Evolutionary conservation across 441 rosid genomes (phyloP).

Genomic region (Populus trichocarpa): DNA sequence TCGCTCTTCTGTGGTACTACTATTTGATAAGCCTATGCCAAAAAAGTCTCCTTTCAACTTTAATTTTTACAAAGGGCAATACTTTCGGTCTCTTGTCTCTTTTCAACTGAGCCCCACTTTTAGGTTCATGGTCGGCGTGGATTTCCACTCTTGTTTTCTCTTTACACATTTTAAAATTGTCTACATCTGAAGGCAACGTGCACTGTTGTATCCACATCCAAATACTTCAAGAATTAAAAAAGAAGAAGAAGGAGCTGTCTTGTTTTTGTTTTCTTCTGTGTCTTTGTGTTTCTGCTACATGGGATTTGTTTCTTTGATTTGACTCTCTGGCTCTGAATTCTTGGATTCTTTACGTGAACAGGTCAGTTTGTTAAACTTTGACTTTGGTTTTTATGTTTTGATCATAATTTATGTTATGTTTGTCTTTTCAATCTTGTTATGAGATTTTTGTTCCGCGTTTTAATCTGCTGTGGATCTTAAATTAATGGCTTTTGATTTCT

Average conservation of each 20-base stretch:
- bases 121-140: conserved; percentile 36
- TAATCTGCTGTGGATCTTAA: not conserved
- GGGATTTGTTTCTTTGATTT: conserved; percentile 24
- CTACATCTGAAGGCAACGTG: conserved; percentile 38
- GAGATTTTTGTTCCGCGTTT: not conserved
- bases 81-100: conserved; percentile 39
- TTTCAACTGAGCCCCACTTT: conserved; percentile 41
- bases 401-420: not conserved
- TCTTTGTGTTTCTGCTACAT: not conserved
- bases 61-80: not conserved
- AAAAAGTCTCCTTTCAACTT: not conserved
- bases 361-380: conserved; percentile 18
- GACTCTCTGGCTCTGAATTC: conserved; percentile 16
- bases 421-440: not conserved
- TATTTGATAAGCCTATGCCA: not conserved
- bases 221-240: not conserved
- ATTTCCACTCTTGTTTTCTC: conserved; percentile 12
- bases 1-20: not conserved
- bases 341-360: conserved; percentile 6
- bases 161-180: not conserved
- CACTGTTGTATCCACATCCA: conserved; percentile 23
- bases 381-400: conserved; percentile 1
- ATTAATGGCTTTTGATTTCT: not conserved
- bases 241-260: not conserved
- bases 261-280: not conserved